Conservation (phyloP, 305 asterid species). For the Fraxinus ornus region DNA sequence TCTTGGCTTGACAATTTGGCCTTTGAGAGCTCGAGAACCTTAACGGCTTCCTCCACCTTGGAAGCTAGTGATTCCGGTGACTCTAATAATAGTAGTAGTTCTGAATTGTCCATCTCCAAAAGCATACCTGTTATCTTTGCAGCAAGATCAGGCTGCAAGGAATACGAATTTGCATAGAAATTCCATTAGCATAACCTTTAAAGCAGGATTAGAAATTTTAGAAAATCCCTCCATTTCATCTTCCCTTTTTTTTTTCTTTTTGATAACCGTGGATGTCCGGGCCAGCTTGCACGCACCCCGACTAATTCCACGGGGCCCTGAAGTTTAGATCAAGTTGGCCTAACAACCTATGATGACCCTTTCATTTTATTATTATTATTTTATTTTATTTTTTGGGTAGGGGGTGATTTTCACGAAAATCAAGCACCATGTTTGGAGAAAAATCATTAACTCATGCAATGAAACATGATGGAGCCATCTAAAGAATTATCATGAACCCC, state of each 20-base stretch:
- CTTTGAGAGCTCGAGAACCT: conserved; percentile 62
- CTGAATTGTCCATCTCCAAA: conserved; percentile 85
- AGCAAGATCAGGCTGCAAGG: conserved; percentile 68
- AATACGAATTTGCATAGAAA: neutral
- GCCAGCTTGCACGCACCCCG: no score
- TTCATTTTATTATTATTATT: neutral
- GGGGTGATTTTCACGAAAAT: neutral
- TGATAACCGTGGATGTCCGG: no score
- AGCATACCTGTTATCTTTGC: conserved; percentile 91
- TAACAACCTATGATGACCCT: neutral
- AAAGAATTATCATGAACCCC: neutral
- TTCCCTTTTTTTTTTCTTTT: no score
- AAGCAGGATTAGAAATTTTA: neutral
- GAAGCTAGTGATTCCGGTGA: conserved; percentile 64
- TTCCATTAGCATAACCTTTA: neutral
- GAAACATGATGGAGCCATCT: neutral
- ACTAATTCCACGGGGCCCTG: neutral
- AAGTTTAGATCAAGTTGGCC: neutral
- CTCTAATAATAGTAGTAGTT: conserved; percentile 61
- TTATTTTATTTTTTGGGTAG: no score
- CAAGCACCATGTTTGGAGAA: neutral
- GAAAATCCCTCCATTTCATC: neutral
- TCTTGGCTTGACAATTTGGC: conserved; percentile 51
- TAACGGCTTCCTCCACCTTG: conserved; percentile 75
- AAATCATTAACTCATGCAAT: neutral